A percentile compares a stretch with the other conserved stretches of the same genome.
These are phyloP conservation scores for Yarrowia hollandica DNA, from an alignment of 805 yeast genomes.

Conservation along the genomic window DNA sequence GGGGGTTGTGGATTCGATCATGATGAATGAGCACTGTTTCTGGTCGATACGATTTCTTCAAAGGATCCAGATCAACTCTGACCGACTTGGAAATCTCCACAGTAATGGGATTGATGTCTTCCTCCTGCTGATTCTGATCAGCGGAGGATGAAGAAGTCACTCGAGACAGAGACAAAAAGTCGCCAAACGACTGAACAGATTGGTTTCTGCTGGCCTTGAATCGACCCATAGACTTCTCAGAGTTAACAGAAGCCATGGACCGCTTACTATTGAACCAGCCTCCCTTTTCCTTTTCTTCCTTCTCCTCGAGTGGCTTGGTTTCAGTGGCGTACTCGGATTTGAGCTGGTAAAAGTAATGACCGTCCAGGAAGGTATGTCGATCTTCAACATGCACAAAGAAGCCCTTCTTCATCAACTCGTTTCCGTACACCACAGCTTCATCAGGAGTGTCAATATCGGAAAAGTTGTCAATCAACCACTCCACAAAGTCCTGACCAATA, in stretches of 20 bases:
- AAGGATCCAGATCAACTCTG: conserved; percentile 73
- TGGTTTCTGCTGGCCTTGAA: neutral
- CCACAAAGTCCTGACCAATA: conserved; percentile 79
- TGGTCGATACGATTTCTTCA: conserved; percentile 66
- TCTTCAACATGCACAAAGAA: conserved; percentile 78
- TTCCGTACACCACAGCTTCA: conserved; percentile 80
- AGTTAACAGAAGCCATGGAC: conserved; percentile 8
- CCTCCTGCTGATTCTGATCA: neutral
- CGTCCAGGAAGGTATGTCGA: conserved; percentile 84
- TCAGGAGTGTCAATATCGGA: conserved; percentile 79
- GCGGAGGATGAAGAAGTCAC: neutral
- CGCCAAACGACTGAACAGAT: conserved; percentile 19
- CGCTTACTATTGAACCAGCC: conserved; percentile 27
- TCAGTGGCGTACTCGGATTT: conserved; percentile 52
- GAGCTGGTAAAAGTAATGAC: conserved; percentile 84
- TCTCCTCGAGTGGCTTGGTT: conserved; percentile 1
- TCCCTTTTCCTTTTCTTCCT: conserved; percentile 31
- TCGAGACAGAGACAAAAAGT: neutral
- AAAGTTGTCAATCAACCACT: conserved; percentile 78
- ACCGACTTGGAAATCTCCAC: conserved; percentile 59
- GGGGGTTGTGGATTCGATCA: conserved; percentile 90
- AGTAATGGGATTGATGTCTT: conserved; percentile 27
- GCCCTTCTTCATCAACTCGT: conserved; percentile 67
- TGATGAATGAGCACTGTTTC: conserved; percentile 82
- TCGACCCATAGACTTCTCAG: neutral